phyloP scores from a whole-genome alignment of 2,329 filamentous ascomycete species.

The Fusarium tupiense region DNA sequence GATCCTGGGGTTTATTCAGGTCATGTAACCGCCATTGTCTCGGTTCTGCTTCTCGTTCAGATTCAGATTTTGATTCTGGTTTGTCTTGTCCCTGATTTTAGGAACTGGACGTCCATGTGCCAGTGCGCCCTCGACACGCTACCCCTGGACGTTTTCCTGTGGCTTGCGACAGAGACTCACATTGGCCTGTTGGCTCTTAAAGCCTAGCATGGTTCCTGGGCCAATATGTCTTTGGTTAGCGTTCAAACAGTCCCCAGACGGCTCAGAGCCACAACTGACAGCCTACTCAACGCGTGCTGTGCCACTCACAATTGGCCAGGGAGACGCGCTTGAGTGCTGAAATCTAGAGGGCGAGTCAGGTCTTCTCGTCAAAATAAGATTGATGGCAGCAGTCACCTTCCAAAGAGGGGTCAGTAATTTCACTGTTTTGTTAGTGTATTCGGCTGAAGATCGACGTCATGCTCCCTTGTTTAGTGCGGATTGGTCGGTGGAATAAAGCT shows the following conservation, averaged over 20 bases:
- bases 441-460: slow-evolving; percentile 23
- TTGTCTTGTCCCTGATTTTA: slow-evolving; percentile 15
- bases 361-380: slow-evolving; percentile 18
- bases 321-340: slow-evolving; percentile 10
- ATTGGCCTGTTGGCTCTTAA: slow-evolving; percentile 22
- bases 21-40: slow-evolving; percentile 15
- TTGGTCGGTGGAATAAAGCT: neutral
- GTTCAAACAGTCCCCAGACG: slow-evolving; percentile 7
- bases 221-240: slow-evolving; percentile 39
- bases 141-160: slow-evolving; percentile 25
- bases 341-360: slow-evolving; percentile 21
- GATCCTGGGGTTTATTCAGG: neutral
- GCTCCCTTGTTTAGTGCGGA: slow-evolving; percentile 12
- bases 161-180: slow-evolving; percentile 18
- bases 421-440: neutral
- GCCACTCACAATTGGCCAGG: slow-evolving; percentile 15
- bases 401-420: slow-evolving; percentile 23
- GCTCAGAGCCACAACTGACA: slow-evolving; percentile 40
- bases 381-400: slow-evolving; percentile 25
- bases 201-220: slow-evolving; percentile 34
- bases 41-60: slow-evolving; percentile 12
- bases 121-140: neutral
- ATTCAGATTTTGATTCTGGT: slow-evolving; percentile 8
- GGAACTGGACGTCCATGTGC: slow-evolving; percentile 1
- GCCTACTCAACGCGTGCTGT: slow-evolving; percentile 13